These are phyloP conservation scores for Roridomyces roridus DNA, from an alignment of 768 basidiomycete genomes.

Conservation along the genomic window DNA sequence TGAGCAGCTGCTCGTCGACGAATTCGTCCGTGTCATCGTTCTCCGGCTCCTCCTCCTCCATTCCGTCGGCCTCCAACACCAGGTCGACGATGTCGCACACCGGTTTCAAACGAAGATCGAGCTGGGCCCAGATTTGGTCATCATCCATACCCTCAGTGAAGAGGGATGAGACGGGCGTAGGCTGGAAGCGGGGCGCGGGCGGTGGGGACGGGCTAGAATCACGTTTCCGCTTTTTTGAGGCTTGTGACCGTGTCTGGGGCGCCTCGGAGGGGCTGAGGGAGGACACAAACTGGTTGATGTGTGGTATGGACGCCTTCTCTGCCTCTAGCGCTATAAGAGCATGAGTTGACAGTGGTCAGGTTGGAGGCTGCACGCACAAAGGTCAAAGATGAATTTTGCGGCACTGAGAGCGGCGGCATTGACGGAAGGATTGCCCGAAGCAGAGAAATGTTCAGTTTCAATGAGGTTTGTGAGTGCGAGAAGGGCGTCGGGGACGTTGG, in stretches of 20 bases:
- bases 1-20: constrained; percentile 32
- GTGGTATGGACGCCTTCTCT: constrained; percentile 67
- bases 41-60: constrained; percentile 36
- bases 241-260: constrained; percentile 77
- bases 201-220: constrained; percentile 40
- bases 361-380: constrained; percentile 53
- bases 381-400: constrained; percentile 78
- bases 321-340: constrained; percentile 53
- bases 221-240: constrained; percentile 54
- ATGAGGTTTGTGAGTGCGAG: constrained; percentile 58
- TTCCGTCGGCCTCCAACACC: constrained; percentile 54
- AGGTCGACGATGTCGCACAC: constrained; percentile 74
- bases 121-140: constrained; percentile 93
- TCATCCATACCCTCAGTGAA: constrained; percentile 80
- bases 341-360: not conserved
- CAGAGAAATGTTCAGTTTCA: constrained; percentile 55
- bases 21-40: constrained; percentile 36
- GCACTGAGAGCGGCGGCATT: constrained; percentile 65
- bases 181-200: constrained; percentile 42
- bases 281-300: constrained; percentile 68
- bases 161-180: constrained; percentile 79
- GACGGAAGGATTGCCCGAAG: constrained; percentile 59
- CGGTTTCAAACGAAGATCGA: constrained; percentile 79
- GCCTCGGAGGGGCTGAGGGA: constrained; percentile 72
- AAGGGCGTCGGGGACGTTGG: constrained; percentile 42